These are phyloP conservation scores for Aureobasidium namibiae DNA, from an alignment of 2,329 filamentous ascomycete species.

Conservation along the genomic window DNA sequence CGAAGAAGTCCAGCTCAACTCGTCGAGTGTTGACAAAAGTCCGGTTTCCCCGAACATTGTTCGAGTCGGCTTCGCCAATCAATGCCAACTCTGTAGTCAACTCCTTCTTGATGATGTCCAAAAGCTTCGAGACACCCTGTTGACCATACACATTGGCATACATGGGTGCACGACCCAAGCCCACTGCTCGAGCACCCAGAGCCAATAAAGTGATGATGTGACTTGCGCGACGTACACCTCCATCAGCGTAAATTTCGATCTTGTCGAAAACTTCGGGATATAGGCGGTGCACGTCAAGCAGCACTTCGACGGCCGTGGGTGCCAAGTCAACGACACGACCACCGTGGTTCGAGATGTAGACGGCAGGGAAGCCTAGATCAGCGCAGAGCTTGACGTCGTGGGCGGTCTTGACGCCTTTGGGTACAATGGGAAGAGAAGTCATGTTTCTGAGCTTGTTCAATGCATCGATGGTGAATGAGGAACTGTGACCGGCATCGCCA, in stretches of 20 bases:
- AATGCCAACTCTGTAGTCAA: constrained; percentile 25
- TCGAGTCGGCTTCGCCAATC: constrained; percentile 16
- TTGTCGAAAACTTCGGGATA: constrained; percentile 32
- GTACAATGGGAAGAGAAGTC: constrained; percentile 31
- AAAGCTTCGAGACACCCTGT: constrained; percentile 51
- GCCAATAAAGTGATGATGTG: constrained; percentile 32
- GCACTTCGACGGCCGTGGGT: constrained; percentile 64
- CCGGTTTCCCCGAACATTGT: constrained; percentile 16
- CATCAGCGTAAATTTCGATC: constrained; percentile 33
- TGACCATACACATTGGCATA: constrained; percentile 50
- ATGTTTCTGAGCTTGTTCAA: constrained; percentile 29
- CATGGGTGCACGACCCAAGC: constrained; percentile 44
- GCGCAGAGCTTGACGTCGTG: constrained; percentile 31
- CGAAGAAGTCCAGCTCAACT: constrained; percentile 18
- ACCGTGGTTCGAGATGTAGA: constrained; percentile 36
- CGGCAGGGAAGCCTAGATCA: constrained; percentile 29
- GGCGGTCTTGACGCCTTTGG: constrained; percentile 33
- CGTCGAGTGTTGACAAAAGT: constrained; percentile 20
- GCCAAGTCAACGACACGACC: constrained; percentile 37
- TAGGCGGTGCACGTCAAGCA: constrained; percentile 62
- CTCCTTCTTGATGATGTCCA: constrained; percentile 45
- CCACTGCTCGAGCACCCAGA: constrained; percentile 32
- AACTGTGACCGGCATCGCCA: constrained; percentile 24
- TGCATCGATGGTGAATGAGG: constrained; percentile 29
- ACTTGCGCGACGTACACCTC: constrained; percentile 32